Conservation (phyloP, 495 filamentous ascomycete genomes). For the Penicillium mononematosum region DNA sequence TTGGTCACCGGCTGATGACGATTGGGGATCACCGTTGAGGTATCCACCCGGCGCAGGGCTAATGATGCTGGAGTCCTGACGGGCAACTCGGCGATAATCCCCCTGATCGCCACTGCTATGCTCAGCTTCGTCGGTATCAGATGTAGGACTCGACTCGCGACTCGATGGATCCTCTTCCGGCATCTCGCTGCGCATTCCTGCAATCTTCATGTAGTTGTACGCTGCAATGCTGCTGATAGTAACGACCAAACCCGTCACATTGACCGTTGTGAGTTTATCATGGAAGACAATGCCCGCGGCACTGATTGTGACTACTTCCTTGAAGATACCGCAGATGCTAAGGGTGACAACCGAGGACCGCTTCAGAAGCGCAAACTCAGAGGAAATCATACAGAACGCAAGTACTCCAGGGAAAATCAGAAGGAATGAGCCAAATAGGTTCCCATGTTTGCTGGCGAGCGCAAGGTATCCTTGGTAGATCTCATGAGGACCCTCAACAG, state of each 20-base stretch:
- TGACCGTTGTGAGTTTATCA: slow-evolving; percentile 85
- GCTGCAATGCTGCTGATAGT: slow-evolving; percentile 82
- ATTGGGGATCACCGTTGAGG: slow-evolving; percentile 33
- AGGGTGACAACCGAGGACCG: slow-evolving; percentile 95
- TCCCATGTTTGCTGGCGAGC: slow-evolving; percentile 67
- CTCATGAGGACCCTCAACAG: slow-evolving; percentile 74
- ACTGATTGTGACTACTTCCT: slow-evolving; percentile 95
- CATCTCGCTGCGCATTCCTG: slow-evolving; percentile 78
- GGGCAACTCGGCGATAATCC: slow-evolving; percentile 31
- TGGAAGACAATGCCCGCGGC: slow-evolving; percentile 87
- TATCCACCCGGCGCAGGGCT: slow-evolving; percentile 19
- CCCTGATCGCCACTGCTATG: slow-evolving; percentile 24
- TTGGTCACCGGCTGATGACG: slow-evolving; percentile 28
- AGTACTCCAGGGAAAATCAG: slow-evolving; percentile 87
- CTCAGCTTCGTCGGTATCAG: slow-evolving; percentile 35
- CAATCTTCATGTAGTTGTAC: slow-evolving; percentile 95
- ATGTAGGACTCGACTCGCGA: slow-evolving; percentile 31
- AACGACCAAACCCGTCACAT: slow-evolving; percentile 80
- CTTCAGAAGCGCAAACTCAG: slow-evolving; percentile 93
- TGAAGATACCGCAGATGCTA: slow-evolving; percentile 97
- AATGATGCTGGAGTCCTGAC: slow-evolving; percentile 28
- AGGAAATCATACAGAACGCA: slow-evolving; percentile 94
- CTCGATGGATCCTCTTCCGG: slow-evolving; percentile 27
- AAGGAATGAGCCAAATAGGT: slow-evolving; percentile 53
- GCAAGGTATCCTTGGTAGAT: slow-evolving; percentile 60